Conservation (phyloP, 805 yeast genomes). For the Ogataea degrootiae region DNA sequence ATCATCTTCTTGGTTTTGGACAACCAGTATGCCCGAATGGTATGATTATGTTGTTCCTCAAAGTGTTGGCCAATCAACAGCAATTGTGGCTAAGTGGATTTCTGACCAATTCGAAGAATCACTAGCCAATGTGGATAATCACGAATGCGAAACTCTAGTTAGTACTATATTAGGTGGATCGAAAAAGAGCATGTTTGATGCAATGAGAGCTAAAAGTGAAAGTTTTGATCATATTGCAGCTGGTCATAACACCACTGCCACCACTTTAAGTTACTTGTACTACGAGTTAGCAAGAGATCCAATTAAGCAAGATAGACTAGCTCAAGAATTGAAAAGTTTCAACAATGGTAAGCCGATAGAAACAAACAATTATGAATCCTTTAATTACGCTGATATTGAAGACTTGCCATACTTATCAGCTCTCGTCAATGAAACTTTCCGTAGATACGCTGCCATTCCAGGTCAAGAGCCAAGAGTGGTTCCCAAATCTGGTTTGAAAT, state of each 20-base stretch:
- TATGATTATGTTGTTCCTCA: slow-evolving; percentile 46
- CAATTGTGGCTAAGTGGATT: slow-evolving; percentile 42
- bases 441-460: slow-evolving; percentile 69
- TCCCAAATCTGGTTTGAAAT: slow-evolving; percentile 27
- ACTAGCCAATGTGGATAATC: background rate
- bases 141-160: slow-evolving; percentile 19
- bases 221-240: slow-evolving; percentile 66
- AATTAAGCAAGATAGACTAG: slow-evolving; percentile 42
- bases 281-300: slow-evolving; percentile 52
- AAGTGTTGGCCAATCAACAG: slow-evolving; percentile 34
- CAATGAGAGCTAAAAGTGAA: slow-evolving; percentile 39
- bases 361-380: slow-evolving; percentile 20
- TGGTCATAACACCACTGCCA: slow-evolving; percentile 73
- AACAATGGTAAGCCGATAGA: slow-evolving; percentile 18
- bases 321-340: slow-evolving; percentile 36
- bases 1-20: slow-evolving; percentile 62
- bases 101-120: slow-evolving; percentile 25
- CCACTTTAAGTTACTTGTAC: slow-evolving; percentile 53
- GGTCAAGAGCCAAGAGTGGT: slow-evolving; percentile 65
- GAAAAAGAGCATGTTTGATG: slow-evolving; percentile 13
- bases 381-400: slow-evolving; percentile 40
- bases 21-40: slow-evolving; percentile 52
- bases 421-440: slow-evolving; percentile 52
- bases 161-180: slow-evolving; percentile 17
- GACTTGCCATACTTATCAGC: slow-evolving; percentile 56